Evolutionary conservation across 257 asterid species (phyloP).

Genomic region (Solanum etuberosum): DNA sequence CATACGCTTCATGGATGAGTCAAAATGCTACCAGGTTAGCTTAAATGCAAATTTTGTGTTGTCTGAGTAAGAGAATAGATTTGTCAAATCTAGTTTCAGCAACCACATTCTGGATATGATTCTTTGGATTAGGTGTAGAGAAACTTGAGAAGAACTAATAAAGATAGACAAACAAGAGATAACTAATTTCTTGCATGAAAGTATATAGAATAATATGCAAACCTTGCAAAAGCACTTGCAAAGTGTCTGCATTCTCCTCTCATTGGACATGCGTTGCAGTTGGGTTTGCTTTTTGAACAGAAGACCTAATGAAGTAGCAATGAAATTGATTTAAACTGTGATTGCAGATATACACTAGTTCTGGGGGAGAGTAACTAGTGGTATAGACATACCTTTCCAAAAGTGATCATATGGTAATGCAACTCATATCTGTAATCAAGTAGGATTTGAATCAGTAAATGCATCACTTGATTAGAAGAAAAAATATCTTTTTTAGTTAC

Average conservation of each 20-base stretch:
- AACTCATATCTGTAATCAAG: constrained; percentile 29
- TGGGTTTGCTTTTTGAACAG: constrained; percentile 50
- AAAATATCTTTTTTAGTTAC: not conserved
- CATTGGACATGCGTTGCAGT: constrained; percentile 53
- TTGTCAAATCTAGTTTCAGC: not conserved
- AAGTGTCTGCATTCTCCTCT: constrained; percentile 57
- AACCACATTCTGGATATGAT: not conserved
- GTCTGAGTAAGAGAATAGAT: not conserved
- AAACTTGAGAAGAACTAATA: not conserved
- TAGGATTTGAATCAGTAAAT: not conserved
- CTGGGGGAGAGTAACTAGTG: not conserved
- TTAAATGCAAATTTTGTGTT: not conserved
- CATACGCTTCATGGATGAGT: not conserved
- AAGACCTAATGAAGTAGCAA: constrained; percentile 20
- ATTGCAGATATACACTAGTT: not conserved
- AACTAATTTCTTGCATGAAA: not conserved
- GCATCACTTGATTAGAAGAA: not conserved
- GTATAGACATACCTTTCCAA: constrained; percentile 38
- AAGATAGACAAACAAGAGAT: not conserved
- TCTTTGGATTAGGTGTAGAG: not conserved
- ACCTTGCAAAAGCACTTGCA: constrained; percentile 57
- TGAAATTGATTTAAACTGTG: not conserved
- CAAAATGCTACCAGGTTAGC: not conserved
- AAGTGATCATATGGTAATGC: constrained; percentile 48
- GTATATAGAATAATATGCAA: not conserved